phyloP scores from a whole-genome alignment of 1,284 basidiomycete species.

The Cryptococcus neoformans region DNA sequence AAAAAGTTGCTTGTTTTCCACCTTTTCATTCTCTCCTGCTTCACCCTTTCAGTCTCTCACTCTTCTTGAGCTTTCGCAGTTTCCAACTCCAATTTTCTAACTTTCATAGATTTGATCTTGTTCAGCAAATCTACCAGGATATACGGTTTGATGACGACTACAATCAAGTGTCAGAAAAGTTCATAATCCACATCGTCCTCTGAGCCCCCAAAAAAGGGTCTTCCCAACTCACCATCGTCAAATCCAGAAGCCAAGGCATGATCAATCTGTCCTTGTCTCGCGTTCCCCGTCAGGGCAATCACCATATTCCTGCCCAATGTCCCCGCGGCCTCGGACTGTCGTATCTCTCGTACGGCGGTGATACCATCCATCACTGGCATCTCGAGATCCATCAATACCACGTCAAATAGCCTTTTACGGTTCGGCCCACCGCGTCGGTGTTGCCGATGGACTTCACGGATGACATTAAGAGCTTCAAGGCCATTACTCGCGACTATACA shows the following conservation, averaged over 20 bases:
- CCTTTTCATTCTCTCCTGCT: too few relatives aligned
- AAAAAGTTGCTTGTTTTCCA: too few relatives aligned
- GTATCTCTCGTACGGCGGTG: constrained; percentile 30
- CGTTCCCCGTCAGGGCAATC: constrained; percentile 42
- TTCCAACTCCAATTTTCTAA: constrained; percentile 4
- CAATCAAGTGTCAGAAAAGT: neutral
- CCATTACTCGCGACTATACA: constrained; percentile 46
- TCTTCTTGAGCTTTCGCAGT: too few relatives aligned
- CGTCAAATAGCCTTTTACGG: constrained; percentile 19
- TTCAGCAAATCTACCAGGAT: constrained; percentile 26
- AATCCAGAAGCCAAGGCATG: constrained; percentile 33
- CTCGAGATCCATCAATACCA: constrained; percentile 37
- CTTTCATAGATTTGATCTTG: constrained; percentile 28
- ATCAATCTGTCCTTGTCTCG: constrained; percentile 39
- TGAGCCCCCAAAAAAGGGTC: neutral
- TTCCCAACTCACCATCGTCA: constrained; percentile 36
- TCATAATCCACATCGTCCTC: too few relatives aligned
- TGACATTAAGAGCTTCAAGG: constrained; percentile 41
- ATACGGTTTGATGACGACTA: constrained; percentile 40
- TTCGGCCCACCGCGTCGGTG: constrained; percentile 6
- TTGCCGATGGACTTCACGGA: constrained; percentile 23
- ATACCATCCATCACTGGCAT: constrained; percentile 46
- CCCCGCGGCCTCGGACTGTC: constrained; percentile 27
- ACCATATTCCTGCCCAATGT: constrained; percentile 29
- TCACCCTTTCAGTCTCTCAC: too few relatives aligned